These are phyloP conservation scores for Ascoidea tarda DNA, from an alignment of 805 yeast genomes.

Conservation along the genomic window DNA sequence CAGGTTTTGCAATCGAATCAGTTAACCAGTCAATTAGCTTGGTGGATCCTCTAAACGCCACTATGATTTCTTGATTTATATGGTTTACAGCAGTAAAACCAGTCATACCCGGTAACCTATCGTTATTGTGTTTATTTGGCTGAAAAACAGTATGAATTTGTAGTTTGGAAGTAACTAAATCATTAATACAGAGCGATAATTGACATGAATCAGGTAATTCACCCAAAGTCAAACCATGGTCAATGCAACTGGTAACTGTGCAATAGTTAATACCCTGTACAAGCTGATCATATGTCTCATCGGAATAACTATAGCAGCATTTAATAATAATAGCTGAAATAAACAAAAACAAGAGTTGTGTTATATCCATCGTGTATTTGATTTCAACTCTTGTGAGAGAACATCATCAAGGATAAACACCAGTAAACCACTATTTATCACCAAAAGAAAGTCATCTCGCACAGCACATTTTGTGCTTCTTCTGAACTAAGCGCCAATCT, in stretches of 20 bases:
- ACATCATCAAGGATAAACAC: too few species aligned
- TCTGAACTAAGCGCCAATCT: too few species aligned
- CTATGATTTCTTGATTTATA: conserved; percentile 24
- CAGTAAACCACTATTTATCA: too few species aligned
- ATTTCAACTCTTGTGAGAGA: too few species aligned
- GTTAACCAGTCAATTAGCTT: conserved; percentile 47
- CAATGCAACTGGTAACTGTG: background rate
- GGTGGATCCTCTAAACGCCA: conserved; percentile 53
- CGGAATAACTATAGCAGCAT: background rate
- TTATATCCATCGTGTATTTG: too few species aligned
- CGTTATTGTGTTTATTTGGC: background rate
- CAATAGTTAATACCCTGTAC: background rate
- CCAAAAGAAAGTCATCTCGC: too few species aligned
- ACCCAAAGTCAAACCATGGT: background rate
- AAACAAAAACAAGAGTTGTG: too few species aligned
- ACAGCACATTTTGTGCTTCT: too few species aligned
- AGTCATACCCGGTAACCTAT: conserved; percentile 21
- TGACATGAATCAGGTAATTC: background rate
- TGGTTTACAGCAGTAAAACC: conserved; percentile 42
- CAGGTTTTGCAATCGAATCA: conserved; percentile 36
- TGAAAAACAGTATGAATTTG: background rate
- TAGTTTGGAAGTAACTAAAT: background rate
- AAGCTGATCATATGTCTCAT: background rate
- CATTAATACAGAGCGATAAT: background rate
- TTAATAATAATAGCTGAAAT: too few species aligned